Evolutionary conservation across 2,329 filamentous ascomycete species (phyloP), one percentile per base, ranked within the genome.

Genomic region (Fusarium hostae): DNA sequence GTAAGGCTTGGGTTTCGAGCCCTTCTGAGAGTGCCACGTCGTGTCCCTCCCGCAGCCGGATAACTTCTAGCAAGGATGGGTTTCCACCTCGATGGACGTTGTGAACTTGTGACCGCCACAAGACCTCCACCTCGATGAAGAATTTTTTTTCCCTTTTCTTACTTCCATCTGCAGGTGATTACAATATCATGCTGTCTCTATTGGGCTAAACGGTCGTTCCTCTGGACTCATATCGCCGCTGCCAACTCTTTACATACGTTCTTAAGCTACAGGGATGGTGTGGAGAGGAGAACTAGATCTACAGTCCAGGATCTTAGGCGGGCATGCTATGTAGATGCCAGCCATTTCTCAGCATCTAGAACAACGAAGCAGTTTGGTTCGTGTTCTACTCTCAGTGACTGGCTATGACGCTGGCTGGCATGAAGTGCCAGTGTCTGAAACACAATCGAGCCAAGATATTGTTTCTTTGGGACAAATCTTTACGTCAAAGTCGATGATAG

Each of bases 41-140:
- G 72, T 76, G 50, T 59, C 50, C 63, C 58, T 66, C 60, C 73
- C 63, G 70, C 61, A 70, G 68, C 66, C 63, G 48, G 60, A 71
- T 60, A 59, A 57, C 59, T 47, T 62, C 37, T 41, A 57, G 63
- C 62, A 63, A 68, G 73, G 73, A 59, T 64, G 55, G 58, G 62
- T 71, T 76, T 76, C 74, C 74, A 75, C 74, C 70, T 72, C 68
- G 68, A 64, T 76, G 71, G 68, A 51, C 75, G 71, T 63, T 59
- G 37, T 47, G 52, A 56, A 45, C 39, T 66, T 41, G 66, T 74
- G 64, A 71, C 73, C 73, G 73, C 75, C 74, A 76, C 61, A 59
- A 61, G 60, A 54, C 72, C 71, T 76, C 75, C 75, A 76, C 73
- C 55, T 74, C 73, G 67, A 74, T 75, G 70, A 76, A 76, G 66